Conservation (phyloP, 2,329 filamentous ascomycete genomes). For the Endothia cerciana region DNA sequence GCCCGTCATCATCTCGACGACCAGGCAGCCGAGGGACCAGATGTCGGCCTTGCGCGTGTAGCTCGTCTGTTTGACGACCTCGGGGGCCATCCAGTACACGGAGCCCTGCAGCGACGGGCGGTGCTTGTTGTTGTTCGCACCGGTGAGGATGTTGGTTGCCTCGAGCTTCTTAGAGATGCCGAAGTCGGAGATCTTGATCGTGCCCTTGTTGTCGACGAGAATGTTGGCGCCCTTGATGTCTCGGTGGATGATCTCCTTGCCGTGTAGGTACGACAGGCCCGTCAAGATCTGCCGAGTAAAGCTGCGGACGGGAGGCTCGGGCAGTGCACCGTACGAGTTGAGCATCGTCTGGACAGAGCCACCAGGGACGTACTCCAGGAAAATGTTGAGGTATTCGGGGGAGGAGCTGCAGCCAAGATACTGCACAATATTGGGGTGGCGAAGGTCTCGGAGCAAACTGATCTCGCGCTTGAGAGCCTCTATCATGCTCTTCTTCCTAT, state of each 20-base stretch:
- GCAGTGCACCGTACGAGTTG: constrained; percentile 94
- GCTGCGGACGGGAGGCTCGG: constrained; percentile 90
- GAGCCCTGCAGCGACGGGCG: constrained; percentile 88
- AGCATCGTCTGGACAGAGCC: constrained; percentile 98
- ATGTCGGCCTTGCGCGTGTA: constrained; percentile 99
- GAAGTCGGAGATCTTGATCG: constrained; percentile 99
- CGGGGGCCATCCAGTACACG: constrained; percentile 99
- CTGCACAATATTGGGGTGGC: constrained; percentile 96
- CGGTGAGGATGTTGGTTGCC: constrained; percentile 79
- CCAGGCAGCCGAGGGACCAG: constrained; percentile 94
- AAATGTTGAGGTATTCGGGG: constrained; percentile 94
- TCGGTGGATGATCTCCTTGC: constrained; percentile 93
- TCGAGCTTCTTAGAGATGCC: constrained; percentile 98
- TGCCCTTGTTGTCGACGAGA: constrained; percentile 97
- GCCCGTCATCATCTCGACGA: constrained; percentile 99
- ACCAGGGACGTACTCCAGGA: constrained; percentile 97
- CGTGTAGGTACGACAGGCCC: constrained; percentile 91
- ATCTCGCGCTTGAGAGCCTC: constrained; percentile 97
- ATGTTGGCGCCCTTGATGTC: constrained; percentile 99
- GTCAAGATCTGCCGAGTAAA: constrained; percentile 96
- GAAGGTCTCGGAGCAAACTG: constrained; percentile 86
- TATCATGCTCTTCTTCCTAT: constrained; percentile 97
- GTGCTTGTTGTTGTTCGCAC: constrained; percentile 68
- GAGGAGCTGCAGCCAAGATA: constrained; percentile 96
- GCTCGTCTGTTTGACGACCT: constrained; percentile 96